Conservation (phyloP, 2,329 filamentous ascomycete species). For the Calonectria fujianensis region DNA sequence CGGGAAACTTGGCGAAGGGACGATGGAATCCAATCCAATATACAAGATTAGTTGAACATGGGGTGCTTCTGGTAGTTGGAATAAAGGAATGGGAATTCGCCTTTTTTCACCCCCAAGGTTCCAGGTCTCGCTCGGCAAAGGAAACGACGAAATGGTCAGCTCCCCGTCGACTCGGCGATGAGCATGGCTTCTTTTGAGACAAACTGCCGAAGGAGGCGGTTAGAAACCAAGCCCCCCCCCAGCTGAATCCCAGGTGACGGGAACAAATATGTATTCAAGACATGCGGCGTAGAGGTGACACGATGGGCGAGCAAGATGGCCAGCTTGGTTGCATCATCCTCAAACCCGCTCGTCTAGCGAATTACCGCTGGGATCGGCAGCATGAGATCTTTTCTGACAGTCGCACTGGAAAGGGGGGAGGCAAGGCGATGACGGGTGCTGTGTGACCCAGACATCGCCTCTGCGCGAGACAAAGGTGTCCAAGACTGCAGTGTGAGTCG, state of each 20-base stretch:
- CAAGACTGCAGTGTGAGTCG: constrained; percentile 44
- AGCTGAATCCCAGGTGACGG: constrained; percentile 46
- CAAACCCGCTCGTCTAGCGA: constrained; percentile 41
- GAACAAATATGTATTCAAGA: constrained; percentile 59
- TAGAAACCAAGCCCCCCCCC: constrained; percentile 37
- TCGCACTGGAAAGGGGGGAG: constrained; percentile 55
- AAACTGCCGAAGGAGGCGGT: constrained; percentile 47
- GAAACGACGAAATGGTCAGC: constrained; percentile 18
- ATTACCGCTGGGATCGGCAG: constrained; percentile 35
- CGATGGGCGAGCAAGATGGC: constrained; percentile 44
- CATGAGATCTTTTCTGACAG: constrained; percentile 59
- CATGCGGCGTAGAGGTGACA: constrained; percentile 53
- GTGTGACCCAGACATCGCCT: constrained; percentile 56
- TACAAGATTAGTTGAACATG: not conserved
- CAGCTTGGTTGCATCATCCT: constrained; percentile 50
- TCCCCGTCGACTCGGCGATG: constrained; percentile 33
- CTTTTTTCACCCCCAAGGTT: constrained; percentile 46
- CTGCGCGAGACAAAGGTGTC: constrained; percentile 45
- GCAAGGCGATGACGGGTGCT: constrained; percentile 61
- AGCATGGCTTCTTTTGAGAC: constrained; percentile 54
- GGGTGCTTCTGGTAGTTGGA: not conserved
- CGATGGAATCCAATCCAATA: no score
- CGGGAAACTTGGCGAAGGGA: not conserved
- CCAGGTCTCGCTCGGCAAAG: constrained; percentile 27
- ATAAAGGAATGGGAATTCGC: constrained; percentile 18